Base-by-base conservation (phyloP, 2,329 filamentous ascomycete genomes). In the Capronia americana region DNA sequence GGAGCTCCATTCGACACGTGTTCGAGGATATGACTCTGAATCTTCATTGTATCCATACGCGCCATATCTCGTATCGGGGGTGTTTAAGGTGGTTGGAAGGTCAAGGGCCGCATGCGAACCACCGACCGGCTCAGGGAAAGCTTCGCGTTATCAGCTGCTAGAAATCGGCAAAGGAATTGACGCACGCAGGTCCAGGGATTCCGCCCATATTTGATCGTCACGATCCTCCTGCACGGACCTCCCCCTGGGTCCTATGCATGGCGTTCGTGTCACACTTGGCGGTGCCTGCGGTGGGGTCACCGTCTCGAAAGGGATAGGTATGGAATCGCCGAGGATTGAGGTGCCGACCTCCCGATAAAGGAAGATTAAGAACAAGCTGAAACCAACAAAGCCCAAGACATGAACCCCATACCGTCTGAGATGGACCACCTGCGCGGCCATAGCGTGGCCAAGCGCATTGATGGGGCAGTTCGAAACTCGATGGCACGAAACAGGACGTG, bases 161-260 rank as follows among this genome's bases (percentile, higher is more conserved):
- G 58, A 20, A 51, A 28, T 20, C 17, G 14, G 34, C 32, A 51
- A 12, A 23, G 20, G 14, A 20, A 26, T 54, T 3, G 34, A 56
- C 64, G n/a, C 59, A 66, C 64, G 50, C 34, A 55, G 26, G 38
- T 66, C 51, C 44, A 66, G 30, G 28, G 20, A 48, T 8, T 17
- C 48, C 8, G 60, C 58, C 55, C 55, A 48, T 46, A 66, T 24
- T 41, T 51, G 46, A 41, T 92, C 89, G 66, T 87, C 83, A 8
- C 85, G 77, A 55, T 81, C 81, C 63, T 83, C 79, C 53, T 88
- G 87, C 2, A 85, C 79, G 2, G 76, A 68, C 51, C 77, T 75
- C 20, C 81, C 80, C 63, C 81, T 75, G 1, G 89, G 87, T 0
- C 90, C 90, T 57, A 85, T 79, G 75, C 91, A 93, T 0, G 88